These are phyloP conservation scores for Plantago coronopus DNA, from an alignment of 305 asterid species.

Conservation along the genomic window DNA sequence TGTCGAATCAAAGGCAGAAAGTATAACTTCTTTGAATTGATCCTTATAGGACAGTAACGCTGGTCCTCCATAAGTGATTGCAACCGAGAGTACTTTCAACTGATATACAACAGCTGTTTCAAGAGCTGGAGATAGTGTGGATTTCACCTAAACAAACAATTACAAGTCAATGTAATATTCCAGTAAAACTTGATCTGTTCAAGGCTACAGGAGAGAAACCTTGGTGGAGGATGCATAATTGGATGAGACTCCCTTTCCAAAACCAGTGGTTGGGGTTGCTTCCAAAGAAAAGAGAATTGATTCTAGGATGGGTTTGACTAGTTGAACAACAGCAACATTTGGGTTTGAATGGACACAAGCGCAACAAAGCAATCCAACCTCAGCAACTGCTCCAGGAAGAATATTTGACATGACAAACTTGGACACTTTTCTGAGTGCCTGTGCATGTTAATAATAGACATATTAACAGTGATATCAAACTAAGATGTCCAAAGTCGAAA, in stretches of 20 bases:
- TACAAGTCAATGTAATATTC: constrained; percentile 18
- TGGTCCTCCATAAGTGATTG: constrained; percentile 93
- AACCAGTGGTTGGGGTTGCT: constrained; percentile 78
- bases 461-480: constrained; percentile 21
- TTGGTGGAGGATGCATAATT: constrained; percentile 47
- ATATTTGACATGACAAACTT: constrained; percentile 85
- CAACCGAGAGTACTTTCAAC: constrained; percentile 88
- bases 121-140: constrained; percentile 86
- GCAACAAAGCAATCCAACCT: constrained; percentile 95
- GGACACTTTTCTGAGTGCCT: constrained; percentile 91
- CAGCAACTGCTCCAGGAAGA: constrained; percentile 99
- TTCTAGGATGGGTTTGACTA: constrained; percentile 74
- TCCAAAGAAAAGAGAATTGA: constrained; percentile 68
- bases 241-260: constrained; percentile 56
- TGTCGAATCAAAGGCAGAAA: constrained; percentile 83
- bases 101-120: constrained; percentile 86
- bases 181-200: constrained; percentile 23
- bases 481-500: constrained; percentile 4
- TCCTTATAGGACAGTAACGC: constrained; percentile 69
- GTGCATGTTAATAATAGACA: constrained; percentile 25
- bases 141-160: constrained; percentile 54
- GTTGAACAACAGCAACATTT: constrained; percentile 72
- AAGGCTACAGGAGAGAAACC: constrained; percentile 47
- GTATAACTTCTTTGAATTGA: constrained; percentile 76
- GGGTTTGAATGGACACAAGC: constrained; percentile 96